Percentiles rank a stretch among this genome's conserved stretches.
These are phyloP conservation scores for Bullera alba DNA, from an alignment of 768 basidiomycete genomes.

Conservation along the genomic window DNA sequence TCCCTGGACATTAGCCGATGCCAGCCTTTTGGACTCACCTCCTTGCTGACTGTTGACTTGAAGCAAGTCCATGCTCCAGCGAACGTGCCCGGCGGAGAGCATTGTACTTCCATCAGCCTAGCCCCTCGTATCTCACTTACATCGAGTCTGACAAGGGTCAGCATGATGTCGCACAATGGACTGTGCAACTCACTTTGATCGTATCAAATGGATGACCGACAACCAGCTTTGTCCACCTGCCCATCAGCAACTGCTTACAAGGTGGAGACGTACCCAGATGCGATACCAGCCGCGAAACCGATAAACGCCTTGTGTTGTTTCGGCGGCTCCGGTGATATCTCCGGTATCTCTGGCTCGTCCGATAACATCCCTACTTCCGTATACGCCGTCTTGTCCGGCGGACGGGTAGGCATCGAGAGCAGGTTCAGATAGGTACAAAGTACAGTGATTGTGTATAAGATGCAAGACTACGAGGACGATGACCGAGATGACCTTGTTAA, in stretches of 20 bases:
- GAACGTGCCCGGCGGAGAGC: conserved; percentile 29
- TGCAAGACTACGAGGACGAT: too few relatives aligned
- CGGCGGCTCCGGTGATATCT: not conserved
- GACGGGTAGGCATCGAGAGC: too few relatives aligned
- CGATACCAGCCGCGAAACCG: conserved; percentile 42
- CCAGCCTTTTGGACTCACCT: conserved; percentile 15
- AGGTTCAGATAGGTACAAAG: too few relatives aligned
- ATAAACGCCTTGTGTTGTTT: conserved; percentile 28
- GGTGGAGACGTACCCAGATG: conserved; percentile 25
- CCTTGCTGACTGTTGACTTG: conserved; percentile 26
- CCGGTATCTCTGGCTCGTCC: not conserved
- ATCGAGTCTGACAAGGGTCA: conserved; percentile 23
- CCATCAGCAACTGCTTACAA: not conserved
- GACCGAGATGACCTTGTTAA: too few relatives aligned
- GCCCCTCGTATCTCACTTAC: conserved; percentile 13
- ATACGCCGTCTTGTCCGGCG: too few relatives aligned
- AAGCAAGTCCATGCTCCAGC: conserved; percentile 32
- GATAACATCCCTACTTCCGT: not conserved
- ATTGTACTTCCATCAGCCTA: conserved; percentile 22
- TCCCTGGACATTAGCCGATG: conserved; percentile 18
- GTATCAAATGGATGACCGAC: conserved; percentile 43
- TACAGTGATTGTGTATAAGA: too few relatives aligned
- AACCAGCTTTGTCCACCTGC: conserved; percentile 33
- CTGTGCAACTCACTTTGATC: conserved; percentile 24
- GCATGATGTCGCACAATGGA: not conserved